A percentile compares a stretch with the other conserved stretches of the same genome.
Conservation (phyloP, 768 basidiomycete genomes). For the Termitomyces sp. region DNA sequence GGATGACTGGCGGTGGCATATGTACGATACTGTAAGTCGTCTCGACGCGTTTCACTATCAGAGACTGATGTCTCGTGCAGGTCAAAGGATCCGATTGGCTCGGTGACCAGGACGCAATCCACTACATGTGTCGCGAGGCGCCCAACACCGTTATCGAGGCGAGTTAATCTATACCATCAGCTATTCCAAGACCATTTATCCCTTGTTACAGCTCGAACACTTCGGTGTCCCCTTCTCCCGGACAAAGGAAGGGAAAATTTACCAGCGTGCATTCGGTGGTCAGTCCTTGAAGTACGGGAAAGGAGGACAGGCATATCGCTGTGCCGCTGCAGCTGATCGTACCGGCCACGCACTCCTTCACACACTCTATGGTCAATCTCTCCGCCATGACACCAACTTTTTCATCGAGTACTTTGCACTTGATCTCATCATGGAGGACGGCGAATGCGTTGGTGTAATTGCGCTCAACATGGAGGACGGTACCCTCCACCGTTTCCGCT, state of each 20-base stretch:
- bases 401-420: slow-evolving; percentile 99
- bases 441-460: slow-evolving; percentile 98
- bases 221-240: slow-evolving; percentile 98
- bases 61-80: slow-evolving; percentile 32
- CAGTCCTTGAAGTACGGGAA: slow-evolving; percentile 97
- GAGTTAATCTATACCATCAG: slow-evolving; percentile 9
- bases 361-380: slow-evolving; percentile 98
- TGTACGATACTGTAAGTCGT: slow-evolving; percentile 85
- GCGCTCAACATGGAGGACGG: slow-evolving; percentile 99
- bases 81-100: slow-evolving; percentile 99
- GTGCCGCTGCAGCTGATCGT: slow-evolving; percentile 97
- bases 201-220: slow-evolving; percentile 78
- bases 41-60: not conserved
- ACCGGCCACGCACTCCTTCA: slow-evolving; percentile 98
- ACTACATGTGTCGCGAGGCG: slow-evolving; percentile 99
- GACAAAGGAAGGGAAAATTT: slow-evolving; percentile 98
- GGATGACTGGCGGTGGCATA: slow-evolving; percentile 99
- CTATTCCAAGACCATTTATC: not conserved
- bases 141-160: slow-evolving; percentile 93
- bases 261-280: slow-evolving; percentile 98
- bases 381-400: slow-evolving; percentile 99
- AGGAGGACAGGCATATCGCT: slow-evolving; percentile 98
- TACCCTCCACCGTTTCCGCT: slow-evolving; percentile 95
- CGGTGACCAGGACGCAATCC: slow-evolving; percentile 99
- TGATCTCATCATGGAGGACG: slow-evolving; percentile 97